A percentile compares a stretch with the other conserved stretches of the same genome.
These are phyloP conservation scores for Anacardium occidentale DNA, from an alignment of 345 rosid genomes.

Conservation along the genomic window DNA sequence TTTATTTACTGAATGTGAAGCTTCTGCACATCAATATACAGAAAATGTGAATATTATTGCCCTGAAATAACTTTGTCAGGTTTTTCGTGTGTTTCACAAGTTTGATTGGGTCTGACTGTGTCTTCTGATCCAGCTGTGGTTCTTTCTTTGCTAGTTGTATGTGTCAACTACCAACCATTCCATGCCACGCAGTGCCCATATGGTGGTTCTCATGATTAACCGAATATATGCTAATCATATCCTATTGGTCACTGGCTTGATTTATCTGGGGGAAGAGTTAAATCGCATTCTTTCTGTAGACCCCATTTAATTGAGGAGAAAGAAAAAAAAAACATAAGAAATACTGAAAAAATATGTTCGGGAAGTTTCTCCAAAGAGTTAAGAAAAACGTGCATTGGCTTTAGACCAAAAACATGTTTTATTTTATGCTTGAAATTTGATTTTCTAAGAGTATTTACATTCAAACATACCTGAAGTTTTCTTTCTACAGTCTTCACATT, in stretches of 20 bases:
- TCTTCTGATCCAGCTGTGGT: not conserved
- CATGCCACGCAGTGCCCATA: not conserved
- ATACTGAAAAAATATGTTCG: too few relatives aligned
- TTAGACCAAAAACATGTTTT: too few relatives aligned
- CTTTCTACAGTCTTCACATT: too few relatives aligned
- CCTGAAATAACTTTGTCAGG: not conserved
- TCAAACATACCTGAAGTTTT: too few relatives aligned
- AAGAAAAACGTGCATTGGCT: too few relatives aligned
- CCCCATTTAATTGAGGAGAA: too few relatives aligned
- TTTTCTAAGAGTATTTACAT: too few relatives aligned
- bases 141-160: not conserved
- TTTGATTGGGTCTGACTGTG: not conserved
- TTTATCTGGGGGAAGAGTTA: not conserved
- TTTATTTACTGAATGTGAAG: not conserved
- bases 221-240: not conserved
- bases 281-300: too few relatives aligned
- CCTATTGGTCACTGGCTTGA: too few relatives aligned
- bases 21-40: not conserved
- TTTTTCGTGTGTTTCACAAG: not conserved
- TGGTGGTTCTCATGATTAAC: not conserved
- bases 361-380: too few relatives aligned
- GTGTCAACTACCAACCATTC: not conserved
- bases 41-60: not conserved
- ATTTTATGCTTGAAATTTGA: too few relatives aligned
- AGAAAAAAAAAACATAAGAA: too few relatives aligned